A percentile compares a stretch with the other conserved stretches of the same genome.
phyloP scores from a whole-genome alignment of 768 basidiomycete genomes.

The Suillus clintonianus region DNA sequence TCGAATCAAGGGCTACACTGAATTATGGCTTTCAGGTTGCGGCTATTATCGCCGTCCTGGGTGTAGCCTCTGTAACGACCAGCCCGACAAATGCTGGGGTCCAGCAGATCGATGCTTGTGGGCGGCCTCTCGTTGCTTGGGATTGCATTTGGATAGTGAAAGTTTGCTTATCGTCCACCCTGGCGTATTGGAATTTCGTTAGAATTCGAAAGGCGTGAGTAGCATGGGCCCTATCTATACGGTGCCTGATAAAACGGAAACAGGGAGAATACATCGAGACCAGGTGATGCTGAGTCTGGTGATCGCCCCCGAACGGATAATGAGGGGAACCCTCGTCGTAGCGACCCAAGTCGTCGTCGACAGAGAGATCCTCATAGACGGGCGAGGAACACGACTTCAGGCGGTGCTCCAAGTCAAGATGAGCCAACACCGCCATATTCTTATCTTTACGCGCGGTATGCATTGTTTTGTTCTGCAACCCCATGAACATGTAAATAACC shows the following conservation, averaged over 20 bases:
- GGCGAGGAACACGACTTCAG: conserved; percentile 17
- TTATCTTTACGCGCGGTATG: conserved; percentile 31
- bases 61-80: conserved; percentile 44
- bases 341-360: conserved; percentile 13
- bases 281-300: conserved; percentile 26
- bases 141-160: conserved; percentile 64
- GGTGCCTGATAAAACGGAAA: conserved; percentile 12
- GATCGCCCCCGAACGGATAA: conserved; percentile 24
- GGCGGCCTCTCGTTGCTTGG: conserved; percentile 68
- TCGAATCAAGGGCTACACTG: conserved; percentile 3
- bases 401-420: conserved; percentile 19
- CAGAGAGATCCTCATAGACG: conserved; percentile 12
- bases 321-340: conserved; percentile 9
- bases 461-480: conserved; percentile 3
- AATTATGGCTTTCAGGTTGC: conserved; percentile 42
- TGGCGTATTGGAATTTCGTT: conserved; percentile 60
- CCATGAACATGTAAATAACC: background rate
- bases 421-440: conserved; percentile 26
- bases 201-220: conserved; percentile 37
- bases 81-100: conserved; percentile 43
- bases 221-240: background rate
- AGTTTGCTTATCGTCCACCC: conserved; percentile 45
- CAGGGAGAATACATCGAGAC: conserved; percentile 25
- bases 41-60: conserved; percentile 51
- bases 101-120: conserved; percentile 65